phyloP scores from a whole-genome alignment of 1,284 basidiomycete genomes.

The Porphyrellus sp. region DNA sequence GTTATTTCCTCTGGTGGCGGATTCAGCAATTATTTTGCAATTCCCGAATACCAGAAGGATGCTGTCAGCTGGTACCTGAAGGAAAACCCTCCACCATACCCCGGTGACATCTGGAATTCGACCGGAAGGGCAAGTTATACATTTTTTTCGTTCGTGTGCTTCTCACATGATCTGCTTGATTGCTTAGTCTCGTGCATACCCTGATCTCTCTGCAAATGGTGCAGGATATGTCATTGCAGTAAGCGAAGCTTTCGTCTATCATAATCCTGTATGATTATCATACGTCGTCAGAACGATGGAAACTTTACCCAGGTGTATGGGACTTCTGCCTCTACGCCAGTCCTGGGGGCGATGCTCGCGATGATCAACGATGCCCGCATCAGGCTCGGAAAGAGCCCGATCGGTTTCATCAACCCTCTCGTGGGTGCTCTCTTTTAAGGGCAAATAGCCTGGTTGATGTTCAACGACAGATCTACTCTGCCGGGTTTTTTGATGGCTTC shows the following conservation, averaged over 20 bases:
- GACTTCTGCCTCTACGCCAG: constrained; percentile 40
- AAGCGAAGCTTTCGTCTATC: constrained; percentile 1
- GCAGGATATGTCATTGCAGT: constrained; percentile 43
- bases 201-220: constrained; percentile 42
- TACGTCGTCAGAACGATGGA: constrained; percentile 29
- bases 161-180: not conserved
- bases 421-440: no score
- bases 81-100: not conserved
- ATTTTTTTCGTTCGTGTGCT: not conserved
- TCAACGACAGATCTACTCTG: not conserved
- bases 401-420: constrained; percentile 11
- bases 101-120: not conserved
- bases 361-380: constrained; percentile 49
- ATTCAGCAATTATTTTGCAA: not conserved
- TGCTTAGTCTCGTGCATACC: constrained; percentile 40
- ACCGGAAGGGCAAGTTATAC: not conserved
- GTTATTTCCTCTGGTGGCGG: not conserved
- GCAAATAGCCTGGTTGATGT: not conserved
- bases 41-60: not conserved
- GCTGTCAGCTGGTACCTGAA: not conserved
- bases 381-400: constrained; percentile 35
- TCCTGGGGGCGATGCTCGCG: constrained; percentile 41
- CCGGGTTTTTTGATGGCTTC: not conserved
- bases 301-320: constrained; percentile 34
- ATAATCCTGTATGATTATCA: not conserved